Base-by-base conservation (phyloP, 139 green algal genomes). In the Asterochloris sp. region DNA sequence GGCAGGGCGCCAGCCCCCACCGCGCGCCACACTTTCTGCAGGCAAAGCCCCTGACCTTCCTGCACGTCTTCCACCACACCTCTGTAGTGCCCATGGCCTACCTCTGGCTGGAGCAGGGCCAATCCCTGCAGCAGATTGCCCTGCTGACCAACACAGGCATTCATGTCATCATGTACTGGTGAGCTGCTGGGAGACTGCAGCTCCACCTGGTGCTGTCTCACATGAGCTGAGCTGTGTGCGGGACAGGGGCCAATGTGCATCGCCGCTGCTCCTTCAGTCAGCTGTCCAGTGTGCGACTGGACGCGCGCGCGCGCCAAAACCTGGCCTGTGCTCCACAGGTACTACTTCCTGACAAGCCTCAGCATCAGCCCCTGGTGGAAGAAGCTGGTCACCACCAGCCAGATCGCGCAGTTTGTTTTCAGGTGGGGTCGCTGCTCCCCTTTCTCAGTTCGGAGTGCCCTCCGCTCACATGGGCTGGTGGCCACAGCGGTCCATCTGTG, bases 91-190 rank as follows among this genome's bases (percentile, higher is more conserved):
- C 83, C 68, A 91, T 92, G 87, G 84, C 79, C 69, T 92, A 78
- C 28, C 78, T 90, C 21, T 92, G 89, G 89, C 82, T 92, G 47
- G 69, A 88, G 47, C 27, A 64, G 15, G 66, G 28, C 1, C 87
- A 90, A 77, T 84, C 66, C 8, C 83, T 92, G 62, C 87, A 91
- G 76, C 80, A 81, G 60, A 86, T 92, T 38, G 89, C 78, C 0
- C 68, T 92, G 62, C 78, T 89, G 15, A 89, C 78, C 16, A 92
- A 92, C 81, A 90, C 87, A 24, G 78, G 71, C 62, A 84, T 92
- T 23, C 89, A 92, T 76, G 83, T 91, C 26, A 73, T 91, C 74
- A 92, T 92, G 89, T 92, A 92, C 81, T 85, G 54, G 12, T 54
- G 38, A 54, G 38, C 38, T 54, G 38, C 38, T 54, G 38, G 38